Conservation (phyloP, 164 flowering plant species). For the Berberis thunbergii region DNA sequence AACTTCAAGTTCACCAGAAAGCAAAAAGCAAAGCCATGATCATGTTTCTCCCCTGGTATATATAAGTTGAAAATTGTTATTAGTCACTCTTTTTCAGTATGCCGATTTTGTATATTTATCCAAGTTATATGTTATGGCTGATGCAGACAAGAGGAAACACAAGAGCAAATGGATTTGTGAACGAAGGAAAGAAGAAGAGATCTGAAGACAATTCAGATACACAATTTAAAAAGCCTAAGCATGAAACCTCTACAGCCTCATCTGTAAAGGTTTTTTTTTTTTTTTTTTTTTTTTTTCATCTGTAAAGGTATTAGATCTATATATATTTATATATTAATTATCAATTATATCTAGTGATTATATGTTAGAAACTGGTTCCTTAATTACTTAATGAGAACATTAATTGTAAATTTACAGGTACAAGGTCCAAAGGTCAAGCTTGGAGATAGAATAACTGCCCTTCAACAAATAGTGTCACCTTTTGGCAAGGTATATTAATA, state of each 20-base stretch:
- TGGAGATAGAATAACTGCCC: constrained; percentile 51
- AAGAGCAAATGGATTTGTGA: constrained; percentile 24
- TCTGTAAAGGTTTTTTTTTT: constrained; percentile 36
- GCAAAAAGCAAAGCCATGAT: constrained; percentile 23
- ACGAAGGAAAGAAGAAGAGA: constrained; percentile 54
- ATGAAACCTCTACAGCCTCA: constrained; percentile 32
- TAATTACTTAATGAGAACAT: too few species aligned
- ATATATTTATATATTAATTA: not conserved
- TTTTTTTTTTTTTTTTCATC: not conserved
- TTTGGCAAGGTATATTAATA: constrained; percentile 54
- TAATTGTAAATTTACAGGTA: constrained; percentile 13
- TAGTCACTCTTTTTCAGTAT: not conserved
- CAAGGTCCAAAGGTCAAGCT: constrained; percentile 58
- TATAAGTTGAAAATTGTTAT: not conserved
- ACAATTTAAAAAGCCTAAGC: constrained; percentile 42
- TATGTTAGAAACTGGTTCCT: too few species aligned
- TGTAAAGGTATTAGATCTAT: not conserved
- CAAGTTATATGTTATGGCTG: not conserved
- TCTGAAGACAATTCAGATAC: constrained; percentile 30
- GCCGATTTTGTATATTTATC: not conserved
- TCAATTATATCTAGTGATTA: too few species aligned
- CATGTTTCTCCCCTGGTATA: not conserved
- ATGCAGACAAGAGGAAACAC: constrained; percentile 27
- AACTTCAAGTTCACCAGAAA: constrained; percentile 16
- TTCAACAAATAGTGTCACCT: constrained; percentile 78